Percentiles rank a stretch among this genome's conserved stretches.
These are phyloP conservation scores for Coelastrella sp. DNA, from an alignment of 139 green algal genomes.

Conservation along the genomic window DNA sequence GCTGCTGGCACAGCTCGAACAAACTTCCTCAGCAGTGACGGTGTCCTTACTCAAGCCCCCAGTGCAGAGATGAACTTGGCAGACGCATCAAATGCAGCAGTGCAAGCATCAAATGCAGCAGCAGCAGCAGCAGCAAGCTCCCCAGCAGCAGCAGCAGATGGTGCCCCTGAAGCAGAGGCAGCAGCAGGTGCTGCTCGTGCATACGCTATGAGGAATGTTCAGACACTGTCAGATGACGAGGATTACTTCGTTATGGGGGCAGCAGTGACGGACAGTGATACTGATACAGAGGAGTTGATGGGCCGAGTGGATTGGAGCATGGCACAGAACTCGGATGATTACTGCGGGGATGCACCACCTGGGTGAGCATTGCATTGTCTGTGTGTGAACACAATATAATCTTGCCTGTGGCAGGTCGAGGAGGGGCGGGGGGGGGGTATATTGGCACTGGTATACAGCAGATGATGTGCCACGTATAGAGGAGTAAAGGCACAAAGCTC, in stretches of 20 bases:
- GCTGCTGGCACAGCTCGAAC: too few species aligned
- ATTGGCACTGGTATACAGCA: too few species aligned
- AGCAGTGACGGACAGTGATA: conserved; percentile 32
- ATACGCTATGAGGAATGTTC: not conserved
- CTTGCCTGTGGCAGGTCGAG: too few species aligned
- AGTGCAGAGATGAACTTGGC: too few species aligned
- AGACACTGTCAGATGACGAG: conserved; percentile 41
- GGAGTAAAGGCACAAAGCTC: too few species aligned
- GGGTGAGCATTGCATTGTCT: not conserved
- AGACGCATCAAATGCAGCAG: too few species aligned
- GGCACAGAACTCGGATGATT: conserved; percentile 49
- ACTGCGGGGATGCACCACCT: not conserved
- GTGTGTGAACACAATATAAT: not conserved
- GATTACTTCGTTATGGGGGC: not conserved
- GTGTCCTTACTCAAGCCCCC: too few species aligned
- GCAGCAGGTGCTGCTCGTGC: conserved; percentile 28
- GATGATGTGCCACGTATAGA: too few species aligned
- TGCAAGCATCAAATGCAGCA: not conserved
- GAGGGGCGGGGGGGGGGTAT: too few species aligned
- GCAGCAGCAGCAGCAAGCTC: not conserved
- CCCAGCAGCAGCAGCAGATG: not conserved
- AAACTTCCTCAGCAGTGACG: too few species aligned
- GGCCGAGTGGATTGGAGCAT: conserved; percentile 39
- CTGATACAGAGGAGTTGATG: conserved; percentile 46
- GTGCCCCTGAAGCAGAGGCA: not conserved